These are phyloP conservation scores for Ulmus americana DNA, from an alignment of 331 rosid genomes.

Conservation along the genomic window DNA sequence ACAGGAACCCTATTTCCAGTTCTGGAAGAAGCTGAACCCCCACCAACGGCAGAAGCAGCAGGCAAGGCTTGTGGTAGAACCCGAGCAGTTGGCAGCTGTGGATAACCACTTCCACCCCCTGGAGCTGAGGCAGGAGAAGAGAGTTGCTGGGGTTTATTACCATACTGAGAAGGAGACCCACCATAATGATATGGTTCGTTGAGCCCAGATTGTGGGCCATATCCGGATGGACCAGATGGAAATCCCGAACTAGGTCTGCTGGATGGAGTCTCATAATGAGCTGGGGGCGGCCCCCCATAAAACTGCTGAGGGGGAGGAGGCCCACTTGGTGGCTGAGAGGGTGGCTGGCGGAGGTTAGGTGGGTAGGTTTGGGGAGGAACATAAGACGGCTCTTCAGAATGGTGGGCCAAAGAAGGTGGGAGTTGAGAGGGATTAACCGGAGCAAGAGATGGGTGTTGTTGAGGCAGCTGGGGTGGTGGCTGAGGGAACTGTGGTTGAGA, in stretches of 20 bases:
- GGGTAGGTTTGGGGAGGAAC: slow-evolving; percentile 65
- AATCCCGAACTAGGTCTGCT: slow-evolving; percentile 55
- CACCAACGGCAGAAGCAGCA: slow-evolving; percentile 52
- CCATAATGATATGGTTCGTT: slow-evolving; percentile 60
- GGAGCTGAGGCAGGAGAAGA: slow-evolving; percentile 38
- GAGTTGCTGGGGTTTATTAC: slow-evolving; percentile 48
- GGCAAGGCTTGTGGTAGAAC: slow-evolving; percentile 67
- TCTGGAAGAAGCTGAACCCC: slow-evolving; percentile 57
- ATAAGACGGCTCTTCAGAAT: slow-evolving; percentile 61
- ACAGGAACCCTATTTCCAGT: slow-evolving; percentile 58
- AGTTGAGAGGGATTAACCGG: slow-evolving; percentile 47
- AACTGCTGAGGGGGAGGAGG: slow-evolving; percentile 59
- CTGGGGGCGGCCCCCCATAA: slow-evolving; percentile 42
- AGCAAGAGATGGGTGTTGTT: slow-evolving; percentile 48
- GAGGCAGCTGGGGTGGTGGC: slow-evolving; percentile 52
- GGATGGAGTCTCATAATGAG: slow-evolving; percentile 53
- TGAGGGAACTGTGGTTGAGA: slow-evolving; percentile 61
- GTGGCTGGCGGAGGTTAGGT: slow-evolving; percentile 52
- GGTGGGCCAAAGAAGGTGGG: slow-evolving; percentile 59
- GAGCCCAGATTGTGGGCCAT: slow-evolving; percentile 46
- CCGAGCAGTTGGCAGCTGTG: slow-evolving; percentile 75
- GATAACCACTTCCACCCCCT: slow-evolving; percentile 69
- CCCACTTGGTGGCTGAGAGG: slow-evolving; percentile 58
- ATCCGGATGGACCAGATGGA: slow-evolving; percentile 69
- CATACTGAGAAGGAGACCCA: slow-evolving; percentile 52